Evolutionary conservation across 805 yeast species (phyloP), one percentile per base, ranked within the genome.

Genomic region (Priceomyces fermenticarens): DNA sequence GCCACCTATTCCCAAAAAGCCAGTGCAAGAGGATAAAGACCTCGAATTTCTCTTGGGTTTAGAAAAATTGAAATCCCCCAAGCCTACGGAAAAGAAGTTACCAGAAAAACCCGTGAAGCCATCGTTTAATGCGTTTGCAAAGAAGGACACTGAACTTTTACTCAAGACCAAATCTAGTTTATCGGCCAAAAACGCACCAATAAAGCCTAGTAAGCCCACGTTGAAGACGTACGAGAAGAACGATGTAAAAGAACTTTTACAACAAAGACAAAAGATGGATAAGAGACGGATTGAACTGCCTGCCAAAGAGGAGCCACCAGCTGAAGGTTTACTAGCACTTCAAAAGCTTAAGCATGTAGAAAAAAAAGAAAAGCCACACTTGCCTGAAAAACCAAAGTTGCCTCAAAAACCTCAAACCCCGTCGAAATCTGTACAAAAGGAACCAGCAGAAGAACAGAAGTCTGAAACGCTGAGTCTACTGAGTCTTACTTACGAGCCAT

Each of bases 241-340:
- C 25, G 67, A 63, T 30, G 40, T 57, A 4, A 55, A 56, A 35
- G 39, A 46, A 5, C 48, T 63, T 38, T 42, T 51, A 34, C 30
- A 52, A 2, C 67, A 62, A 37, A 49, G 62, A 48, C 49, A 46
- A 29, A 56, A 47, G 42, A 45, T 63, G 31, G 60, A 53, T 8
- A 30, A 17, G 41, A 10, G 11, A 10, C 32, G 35, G 3, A 6
- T 12, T 10, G 29, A 32, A 8, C 30, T 23, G 2, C 17, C 10
- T 8, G 14, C 36, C 31, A 42, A 42, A 8, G 35, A 42, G 29
- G 30, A 37, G 20, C 48, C 45, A 3, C 42, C 39, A 10, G 39
- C 51, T 23, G 60, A 51, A 39, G 59, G 54, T 3, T 38, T 54
- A 28, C 17, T 23, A 2, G 53, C 49, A 11, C 43, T 44, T 29